phyloP scores from a whole-genome alignment of 2,329 filamentous ascomycete genomes.

The Penicillium hesseltinei region DNA sequence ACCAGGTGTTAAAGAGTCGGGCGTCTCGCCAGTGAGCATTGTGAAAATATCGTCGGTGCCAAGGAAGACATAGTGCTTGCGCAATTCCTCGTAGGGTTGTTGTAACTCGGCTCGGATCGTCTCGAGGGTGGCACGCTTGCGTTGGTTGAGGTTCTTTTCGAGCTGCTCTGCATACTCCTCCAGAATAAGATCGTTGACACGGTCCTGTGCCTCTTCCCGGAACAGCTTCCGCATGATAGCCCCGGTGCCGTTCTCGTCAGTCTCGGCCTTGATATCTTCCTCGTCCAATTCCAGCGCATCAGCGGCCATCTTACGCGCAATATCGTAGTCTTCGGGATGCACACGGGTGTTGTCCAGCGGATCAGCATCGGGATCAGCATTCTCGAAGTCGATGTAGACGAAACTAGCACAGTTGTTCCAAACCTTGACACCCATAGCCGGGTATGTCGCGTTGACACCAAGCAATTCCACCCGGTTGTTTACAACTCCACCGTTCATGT shows the following conservation, averaged over 20 bases:
- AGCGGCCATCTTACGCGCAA: conserved; percentile 96
- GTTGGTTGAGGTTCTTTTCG: conserved; percentile 86
- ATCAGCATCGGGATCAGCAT: conserved; percentile 77
- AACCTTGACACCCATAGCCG: conserved; percentile 82
- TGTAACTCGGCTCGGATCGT: conserved; percentile 93
- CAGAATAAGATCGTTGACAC: conserved; percentile 91
- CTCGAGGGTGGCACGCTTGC: conserved; percentile 92
- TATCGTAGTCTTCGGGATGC: conserved; percentile 96
- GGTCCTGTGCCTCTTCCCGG: conserved; percentile 87
- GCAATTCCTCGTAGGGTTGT: conserved; percentile 89
- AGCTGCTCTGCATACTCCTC: conserved; percentile 97
- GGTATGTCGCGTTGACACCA: conserved; percentile 77
- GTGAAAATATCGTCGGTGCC: conserved; percentile 81
- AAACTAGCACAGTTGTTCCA: conserved; percentile 98
- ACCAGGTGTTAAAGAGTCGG: conserved; percentile 75
- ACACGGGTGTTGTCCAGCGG: conserved; percentile 96
- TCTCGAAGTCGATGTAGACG: conserved; percentile 83
- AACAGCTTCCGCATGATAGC: conserved; percentile 95
- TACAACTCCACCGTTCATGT: conserved; percentile 83
- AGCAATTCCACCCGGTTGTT: conserved; percentile 83
- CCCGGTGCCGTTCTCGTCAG: conserved; percentile 81
- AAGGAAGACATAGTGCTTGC: conserved; percentile 72
- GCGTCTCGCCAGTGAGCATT: conserved; percentile 93
- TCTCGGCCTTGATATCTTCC: conserved; percentile 94
- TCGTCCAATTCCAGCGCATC: conserved; percentile 96